phyloP scores from a whole-genome alignment of 768 basidiomycete species.

The Lentinus tigrinus region DNA sequence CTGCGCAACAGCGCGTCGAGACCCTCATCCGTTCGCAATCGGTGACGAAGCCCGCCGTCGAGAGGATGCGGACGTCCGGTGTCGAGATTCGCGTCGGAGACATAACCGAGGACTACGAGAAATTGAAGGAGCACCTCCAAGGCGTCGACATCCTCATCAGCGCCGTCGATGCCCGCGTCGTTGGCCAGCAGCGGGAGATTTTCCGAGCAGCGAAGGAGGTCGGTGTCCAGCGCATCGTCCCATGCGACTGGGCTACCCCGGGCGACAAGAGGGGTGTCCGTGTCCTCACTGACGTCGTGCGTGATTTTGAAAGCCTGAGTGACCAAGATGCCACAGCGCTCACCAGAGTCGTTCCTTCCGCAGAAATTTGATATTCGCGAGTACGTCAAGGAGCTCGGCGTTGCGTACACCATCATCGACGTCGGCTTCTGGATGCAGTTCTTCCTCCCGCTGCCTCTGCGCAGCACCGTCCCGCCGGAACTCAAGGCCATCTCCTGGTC shows the following conservation, averaged over 20 bases:
- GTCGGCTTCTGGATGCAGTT: constrained; percentile 29
- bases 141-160: constrained; percentile 24
- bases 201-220: constrained; percentile 20
- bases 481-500: constrained; percentile 12
- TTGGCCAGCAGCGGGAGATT: constrained; percentile 15
- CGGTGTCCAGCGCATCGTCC: constrained; percentile 18
- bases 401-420: constrained; percentile 29
- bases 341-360: constrained; percentile 17
- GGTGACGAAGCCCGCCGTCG: constrained; percentile 14
- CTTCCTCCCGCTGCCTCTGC: not conserved
- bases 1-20: constrained; percentile 11
- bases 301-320: not conserved
- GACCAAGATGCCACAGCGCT: not conserved
- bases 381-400: constrained; percentile 19
- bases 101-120: constrained; percentile 4
- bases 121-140: constrained; percentile 12
- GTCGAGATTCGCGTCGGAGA: constrained; percentile 7
- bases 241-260: constrained; percentile 18
- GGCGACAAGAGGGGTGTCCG: constrained; percentile 6
- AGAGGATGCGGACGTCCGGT: not conserved
- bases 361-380: constrained; percentile 17
- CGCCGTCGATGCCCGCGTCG: not conserved
- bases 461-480: not conserved
- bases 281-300: constrained; percentile 1
- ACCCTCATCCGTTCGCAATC: constrained; percentile 14